A percentile compares a stretch with the other conserved stretches of the same genome.
Evolutionary conservation across 2,329 filamentous ascomycete species (phyloP).

Genomic region (Epichloe uncinata): DNA sequence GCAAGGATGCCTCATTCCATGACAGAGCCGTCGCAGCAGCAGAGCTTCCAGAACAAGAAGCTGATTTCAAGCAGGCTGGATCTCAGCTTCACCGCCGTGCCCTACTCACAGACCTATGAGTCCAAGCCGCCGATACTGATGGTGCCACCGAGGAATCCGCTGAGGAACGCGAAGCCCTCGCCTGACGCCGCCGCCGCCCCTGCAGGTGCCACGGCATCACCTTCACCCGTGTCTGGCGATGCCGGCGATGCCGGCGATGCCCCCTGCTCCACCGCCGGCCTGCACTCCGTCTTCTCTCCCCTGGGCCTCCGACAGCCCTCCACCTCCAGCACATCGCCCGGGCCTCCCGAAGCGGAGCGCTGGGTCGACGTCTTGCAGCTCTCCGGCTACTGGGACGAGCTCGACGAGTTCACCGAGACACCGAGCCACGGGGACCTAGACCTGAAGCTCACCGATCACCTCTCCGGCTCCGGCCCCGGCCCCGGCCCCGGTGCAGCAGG

Average conservation of each 20-base stretch:
- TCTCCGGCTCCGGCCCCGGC: no score
- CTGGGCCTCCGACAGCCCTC: not conserved
- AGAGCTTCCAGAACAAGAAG: not conserved
- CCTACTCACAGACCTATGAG: not conserved
- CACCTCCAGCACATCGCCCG: not conserved
- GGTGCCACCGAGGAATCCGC: not conserved
- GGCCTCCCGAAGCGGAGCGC: not conserved
- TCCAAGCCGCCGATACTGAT: constrained; percentile 1
- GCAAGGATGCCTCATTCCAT: not conserved
- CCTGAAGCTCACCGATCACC: no score
- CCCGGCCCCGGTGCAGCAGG: no score
- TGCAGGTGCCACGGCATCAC: no score
- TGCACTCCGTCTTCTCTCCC: not conserved
- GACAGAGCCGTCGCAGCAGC: not conserved
- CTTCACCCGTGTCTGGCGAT: not conserved
- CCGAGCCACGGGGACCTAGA: not conserved
- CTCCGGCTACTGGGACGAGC: constrained; percentile 1
- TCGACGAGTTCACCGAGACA: not conserved
- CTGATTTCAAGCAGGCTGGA: not conserved
- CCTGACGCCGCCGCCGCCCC: not conserved
- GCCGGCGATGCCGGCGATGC: not conserved
- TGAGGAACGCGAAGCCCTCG: not conserved
- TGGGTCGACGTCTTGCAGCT: not conserved
- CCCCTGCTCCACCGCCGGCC: not conserved
- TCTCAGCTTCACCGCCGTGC: not conserved